Base-by-base conservation (phyloP, 768 basidiomycete genomes). In the Aureoboletus auriporus region DNA sequence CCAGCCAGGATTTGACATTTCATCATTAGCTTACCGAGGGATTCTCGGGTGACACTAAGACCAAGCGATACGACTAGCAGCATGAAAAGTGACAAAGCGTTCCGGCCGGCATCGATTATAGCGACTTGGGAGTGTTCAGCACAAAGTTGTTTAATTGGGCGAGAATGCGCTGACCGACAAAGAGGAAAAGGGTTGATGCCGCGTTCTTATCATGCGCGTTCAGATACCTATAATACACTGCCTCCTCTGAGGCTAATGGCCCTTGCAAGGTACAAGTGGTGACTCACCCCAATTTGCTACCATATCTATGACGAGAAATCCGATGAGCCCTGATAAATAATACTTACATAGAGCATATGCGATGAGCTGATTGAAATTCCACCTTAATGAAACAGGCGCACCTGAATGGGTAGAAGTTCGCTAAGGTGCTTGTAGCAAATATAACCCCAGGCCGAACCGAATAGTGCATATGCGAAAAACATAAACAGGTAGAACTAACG, bases 21-120 rank as follows among this genome's bases (percentile, higher is more conserved):
- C 41, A 84, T 63, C 93, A 98, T 95, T 8, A 84, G 84, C 7
- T 71, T 71, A 0, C 92, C 95, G 10, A 99, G 73, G 7, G 86
- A 84, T 58, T 97, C 93, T 34, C 86, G 80, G 26, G 97, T 92
- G 27, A 98, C 92, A 55, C 89, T 91, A 35, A 96, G 73, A 31
- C 96, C 96, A 58, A 97, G 79, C 5, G 89, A 85, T 23, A 97
- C 94, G 39, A 98, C 84, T 17, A 97, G 74, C 17, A 99, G 76
- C 76, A 98, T 81, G 71, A 98, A 97, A 72, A 98, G 93, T 2
- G 91, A 93, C 65, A 94, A 75, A 2, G 93, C 89, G 61, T 98
- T 98, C 39, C 96, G 74, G 6, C 89, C 94, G 8, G 96, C 95
- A 59, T 97, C 94, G 38, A 98, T 73, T 51, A 94, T 90, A n/a